phyloP scores from a whole-genome alignment of 306 rosid species.

The Cucumis melo region DNA sequence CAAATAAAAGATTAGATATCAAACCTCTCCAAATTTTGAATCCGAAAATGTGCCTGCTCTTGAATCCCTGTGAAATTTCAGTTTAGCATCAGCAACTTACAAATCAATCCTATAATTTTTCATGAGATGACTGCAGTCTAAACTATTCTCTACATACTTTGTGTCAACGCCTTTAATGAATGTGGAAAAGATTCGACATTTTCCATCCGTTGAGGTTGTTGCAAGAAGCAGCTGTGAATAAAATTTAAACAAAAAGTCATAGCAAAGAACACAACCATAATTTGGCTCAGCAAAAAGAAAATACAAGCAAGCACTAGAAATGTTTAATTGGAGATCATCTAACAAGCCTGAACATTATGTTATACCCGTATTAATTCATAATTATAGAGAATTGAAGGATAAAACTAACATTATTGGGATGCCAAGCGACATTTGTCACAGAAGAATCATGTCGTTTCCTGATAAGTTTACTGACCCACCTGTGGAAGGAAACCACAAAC shows the following conservation, averaged over 20 bases:
- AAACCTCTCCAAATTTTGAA: conserved; percentile 91
- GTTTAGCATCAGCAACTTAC: conserved; percentile 16
- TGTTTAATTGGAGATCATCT: not conserved
- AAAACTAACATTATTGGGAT: conserved; percentile 71
- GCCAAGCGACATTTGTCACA: conserved; percentile 93
- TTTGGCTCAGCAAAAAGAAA: not conserved
- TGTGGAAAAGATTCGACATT: conserved; percentile 83
- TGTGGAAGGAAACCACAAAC: conserved; percentile 21
- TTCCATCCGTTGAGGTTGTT: conserved; percentile 90
- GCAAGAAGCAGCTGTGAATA: conserved; percentile 76
- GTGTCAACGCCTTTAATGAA: conserved; percentile 83
- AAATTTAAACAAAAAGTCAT: conserved; percentile 7
- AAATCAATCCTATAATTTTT: not conserved
- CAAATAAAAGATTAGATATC: conserved; percentile 16
- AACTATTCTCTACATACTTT: conserved; percentile 44
- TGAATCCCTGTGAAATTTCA: conserved; percentile 65
- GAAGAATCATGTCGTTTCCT: conserved; percentile 88
- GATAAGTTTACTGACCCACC: conserved; percentile 99
- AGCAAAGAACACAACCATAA: not conserved
- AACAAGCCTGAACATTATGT: not conserved
- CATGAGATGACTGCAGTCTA: not conserved
- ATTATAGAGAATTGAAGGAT: conserved; percentile 8
- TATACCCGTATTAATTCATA: not conserved
- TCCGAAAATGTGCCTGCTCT: conserved; percentile 53
- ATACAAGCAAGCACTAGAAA: not conserved